Evolutionary conservation across 345 rosid genomes (phyloP).

Genomic region (Cardamine chenopodiifolia): DNA sequence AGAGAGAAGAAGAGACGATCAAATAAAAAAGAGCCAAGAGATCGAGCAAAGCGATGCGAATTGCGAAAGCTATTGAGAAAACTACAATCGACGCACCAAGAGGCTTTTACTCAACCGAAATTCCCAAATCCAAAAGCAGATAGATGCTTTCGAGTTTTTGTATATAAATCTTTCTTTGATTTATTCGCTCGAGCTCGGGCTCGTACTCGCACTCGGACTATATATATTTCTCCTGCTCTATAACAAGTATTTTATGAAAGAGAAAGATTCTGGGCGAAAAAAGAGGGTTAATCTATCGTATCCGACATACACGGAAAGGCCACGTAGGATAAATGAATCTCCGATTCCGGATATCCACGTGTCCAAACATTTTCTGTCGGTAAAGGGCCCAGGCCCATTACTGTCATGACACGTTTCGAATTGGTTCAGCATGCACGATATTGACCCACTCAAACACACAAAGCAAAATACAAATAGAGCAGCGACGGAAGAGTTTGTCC

Average conservation of each 20-base stretch:
- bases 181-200: conserved; percentile 22
- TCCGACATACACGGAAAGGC: conserved; percentile 27
- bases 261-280: conserved; percentile 30
- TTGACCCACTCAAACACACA: too few relatives aligned
- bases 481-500: too few relatives aligned
- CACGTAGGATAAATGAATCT: conserved; percentile 37
- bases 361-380: conserved; percentile 21
- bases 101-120: conserved; percentile 27
- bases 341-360: conserved; percentile 9
- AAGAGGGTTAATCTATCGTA: conserved; percentile 27
- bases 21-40: background rate
- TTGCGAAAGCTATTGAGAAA: background rate
- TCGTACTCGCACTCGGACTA: too few relatives aligned
- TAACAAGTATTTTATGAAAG: conserved; percentile 10
- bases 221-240: background rate
- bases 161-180: conserved; percentile 12
- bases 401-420: background rate
- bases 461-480: too few relatives aligned
- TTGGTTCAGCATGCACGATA: background rate
- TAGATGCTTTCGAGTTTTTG: conserved; percentile 16
- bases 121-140: conserved; percentile 38
- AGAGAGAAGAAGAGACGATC: conserved; percentile 32
- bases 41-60: conserved; percentile 22
- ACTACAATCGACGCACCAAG: conserved; percentile 26
- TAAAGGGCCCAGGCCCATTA: conserved; percentile 40